Conservation (phyloP, 2,329 filamentous ascomycete genomes). For the Zymoseptoria brevis region DNA sequence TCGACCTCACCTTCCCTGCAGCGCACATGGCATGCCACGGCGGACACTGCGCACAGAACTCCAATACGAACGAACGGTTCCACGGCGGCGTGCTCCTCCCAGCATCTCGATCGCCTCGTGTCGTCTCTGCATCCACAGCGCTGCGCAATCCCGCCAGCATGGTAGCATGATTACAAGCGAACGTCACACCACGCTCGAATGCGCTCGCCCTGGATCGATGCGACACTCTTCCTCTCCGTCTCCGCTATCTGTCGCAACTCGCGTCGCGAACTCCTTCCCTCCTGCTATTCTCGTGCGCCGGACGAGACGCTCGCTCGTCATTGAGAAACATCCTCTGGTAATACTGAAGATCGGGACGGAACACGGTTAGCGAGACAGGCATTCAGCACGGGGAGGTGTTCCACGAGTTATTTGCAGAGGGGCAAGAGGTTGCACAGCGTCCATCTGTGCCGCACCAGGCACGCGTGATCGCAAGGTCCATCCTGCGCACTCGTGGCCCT, state of each 20-base stretch:
- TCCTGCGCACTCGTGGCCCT: constrained; percentile 11
- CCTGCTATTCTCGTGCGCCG: neutral
- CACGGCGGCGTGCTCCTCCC: neutral
- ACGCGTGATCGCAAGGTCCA: constrained; percentile 13
- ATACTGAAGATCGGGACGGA: neutral
- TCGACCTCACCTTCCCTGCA: neutral
- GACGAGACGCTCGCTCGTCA: neutral
- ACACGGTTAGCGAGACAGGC: neutral
- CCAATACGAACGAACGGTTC: neutral
- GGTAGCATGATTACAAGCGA: constrained; percentile 21
- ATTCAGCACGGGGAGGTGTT: neutral
- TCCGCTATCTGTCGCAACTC: neutral
- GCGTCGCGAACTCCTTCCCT: neutral
- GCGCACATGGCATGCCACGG: neutral
- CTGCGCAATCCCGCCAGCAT: neutral
- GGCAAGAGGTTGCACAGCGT: constrained; percentile 8
- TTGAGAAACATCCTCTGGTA: neutral
- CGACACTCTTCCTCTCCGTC: neutral
- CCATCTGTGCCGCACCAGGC: constrained; percentile 10
- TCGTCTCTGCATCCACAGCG: neutral
- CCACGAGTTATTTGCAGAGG: constrained; percentile 5
- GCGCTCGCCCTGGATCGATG: constrained; percentile 21
- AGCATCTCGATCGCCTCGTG: neutral
- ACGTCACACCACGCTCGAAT: constrained; percentile 18
- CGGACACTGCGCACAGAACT: neutral